Base-by-base conservation (phyloP, 495 filamentous ascomycete species). In the Hypoxylon rickii region DNA sequence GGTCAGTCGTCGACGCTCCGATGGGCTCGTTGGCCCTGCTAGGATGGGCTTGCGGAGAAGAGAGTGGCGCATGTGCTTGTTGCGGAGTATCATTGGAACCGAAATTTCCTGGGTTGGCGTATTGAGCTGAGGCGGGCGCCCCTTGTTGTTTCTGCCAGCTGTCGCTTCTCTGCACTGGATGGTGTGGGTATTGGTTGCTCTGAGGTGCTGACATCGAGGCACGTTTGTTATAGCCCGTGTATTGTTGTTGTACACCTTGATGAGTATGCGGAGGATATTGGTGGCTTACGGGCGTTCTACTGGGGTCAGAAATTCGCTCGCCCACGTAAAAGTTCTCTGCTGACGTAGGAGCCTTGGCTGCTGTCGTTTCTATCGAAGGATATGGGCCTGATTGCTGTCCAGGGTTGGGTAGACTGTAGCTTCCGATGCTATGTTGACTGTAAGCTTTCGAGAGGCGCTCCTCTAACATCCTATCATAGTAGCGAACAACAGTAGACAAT, bases 391-490 rank as follows among this genome's bases (percentile, higher is more conserved):
- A 76, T 22, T 82, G 73, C 53, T 86, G 79, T 36, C 79, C 75
- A 11, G 78, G 76, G 21, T 58, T 62, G 4, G 78, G 76, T 13
- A 79, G 69, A 52, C 68, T 73, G 55, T 83, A 83, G 16, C 81
- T 76, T 5, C 79, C 75, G 26, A 85, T 75, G 34, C 73, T 84
- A 57, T 92, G 89, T 61, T 96, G 90, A 56, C 85, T 88, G 70
- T 97, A 97, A 2, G 94, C 91, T 65, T 86, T 94, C 1, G 91
- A 94, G 7, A 98, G 77, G 11, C 94, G 86, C 45, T 97, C 95
- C 70, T 98, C 94, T 2, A 98, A 76, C 95, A 98, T 97, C 15
- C 90, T 85, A 68, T 98, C 95, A 66, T 98, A 98, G 63, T 97
- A 98, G n/a, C 94, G 85, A 16, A 98, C 95, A 38, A 97, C 95